A percentile compares a stretch with the other conserved stretches of the same genome.
phyloP scores from a whole-genome alignment of 1,139 yeast genomes.

The Yamadazyma blattariae region DNA sequence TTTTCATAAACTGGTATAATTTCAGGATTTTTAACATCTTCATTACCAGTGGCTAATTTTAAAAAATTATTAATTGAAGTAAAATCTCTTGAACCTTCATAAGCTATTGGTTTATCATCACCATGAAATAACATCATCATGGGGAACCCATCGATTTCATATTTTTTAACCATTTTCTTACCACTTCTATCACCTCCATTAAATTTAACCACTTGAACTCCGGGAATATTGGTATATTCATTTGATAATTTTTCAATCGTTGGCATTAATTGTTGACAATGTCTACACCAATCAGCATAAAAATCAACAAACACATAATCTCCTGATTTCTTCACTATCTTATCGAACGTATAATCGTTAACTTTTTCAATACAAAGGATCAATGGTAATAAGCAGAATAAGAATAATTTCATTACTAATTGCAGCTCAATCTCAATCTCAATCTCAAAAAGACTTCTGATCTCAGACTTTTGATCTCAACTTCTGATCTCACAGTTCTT shows the following conservation, averaged over 20 bases:
- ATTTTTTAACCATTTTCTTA: constrained; percentile 51
- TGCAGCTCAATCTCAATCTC: no score
- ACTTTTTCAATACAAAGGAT: constrained; percentile 20
- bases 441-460: no score
- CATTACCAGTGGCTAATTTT: constrained; percentile 28
- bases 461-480: no score
- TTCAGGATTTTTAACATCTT: constrained; percentile 16
- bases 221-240: constrained; percentile 43
- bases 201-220: constrained; percentile 55
- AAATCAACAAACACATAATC: constrained; percentile 70
- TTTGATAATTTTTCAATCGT: constrained; percentile 58
- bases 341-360: constrained; percentile 50
- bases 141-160: constrained; percentile 63
- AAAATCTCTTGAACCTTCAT: constrained; percentile 46
- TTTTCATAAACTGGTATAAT: constrained; percentile 8
- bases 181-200: constrained; percentile 64
- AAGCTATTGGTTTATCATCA: constrained; percentile 47
- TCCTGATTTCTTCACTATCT: constrained; percentile 51
- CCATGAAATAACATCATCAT: constrained; percentile 58
- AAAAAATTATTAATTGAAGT: constrained; percentile 47
- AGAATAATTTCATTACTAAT: constrained; percentile 2
- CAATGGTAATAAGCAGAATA: constrained; percentile 3
- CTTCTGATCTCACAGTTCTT: no score
- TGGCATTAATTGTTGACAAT: constrained; percentile 68
- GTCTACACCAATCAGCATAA: constrained; percentile 81